Evolutionary conservation across 2,329 filamentous ascomycete genomes (phyloP).

Genomic region (Aspergillus nomiae): DNA sequence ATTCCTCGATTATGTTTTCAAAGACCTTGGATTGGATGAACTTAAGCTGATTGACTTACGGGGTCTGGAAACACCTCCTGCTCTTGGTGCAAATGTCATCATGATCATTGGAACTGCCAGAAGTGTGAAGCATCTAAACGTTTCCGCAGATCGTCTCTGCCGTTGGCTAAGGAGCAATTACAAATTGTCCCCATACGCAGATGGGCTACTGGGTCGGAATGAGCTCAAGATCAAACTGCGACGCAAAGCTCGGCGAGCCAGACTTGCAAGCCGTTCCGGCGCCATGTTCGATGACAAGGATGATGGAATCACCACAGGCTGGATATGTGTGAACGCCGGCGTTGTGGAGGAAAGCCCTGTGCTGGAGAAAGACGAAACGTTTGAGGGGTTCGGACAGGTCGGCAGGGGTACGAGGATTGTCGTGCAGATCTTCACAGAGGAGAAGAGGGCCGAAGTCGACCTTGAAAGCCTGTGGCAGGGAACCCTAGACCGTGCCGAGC

Average conservation of each 20-base stretch:
- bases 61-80: constrained; percentile 78
- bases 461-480: constrained; percentile 66
- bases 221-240: constrained; percentile 86
- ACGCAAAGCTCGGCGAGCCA: constrained; percentile 77
- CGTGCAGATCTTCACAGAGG: constrained; percentile 71
- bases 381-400: constrained; percentile 75
- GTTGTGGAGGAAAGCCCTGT: constrained; percentile 58
- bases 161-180: constrained; percentile 78
- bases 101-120: constrained; percentile 93
- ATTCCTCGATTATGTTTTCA: constrained; percentile 75
- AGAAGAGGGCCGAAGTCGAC: constrained; percentile 68
- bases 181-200: constrained; percentile 74
- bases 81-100: constrained; percentile 81
- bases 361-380: constrained; percentile 37
- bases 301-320: constrained; percentile 87
- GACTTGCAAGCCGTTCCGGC: constrained; percentile 74
- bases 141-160: constrained; percentile 85
- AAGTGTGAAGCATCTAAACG: constrained; percentile 89
- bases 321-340: constrained; percentile 92
- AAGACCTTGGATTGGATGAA: constrained; percentile 84
- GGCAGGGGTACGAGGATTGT: constrained; percentile 63
- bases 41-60: constrained; percentile 81
- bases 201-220: constrained; percentile 85
- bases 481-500: constrained; percentile 43
- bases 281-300: constrained; percentile 62